These are phyloP conservation scores for Phtheirospermum japonicum DNA, from an alignment of 257 asterid genomes.

Conservation along the genomic window DNA sequence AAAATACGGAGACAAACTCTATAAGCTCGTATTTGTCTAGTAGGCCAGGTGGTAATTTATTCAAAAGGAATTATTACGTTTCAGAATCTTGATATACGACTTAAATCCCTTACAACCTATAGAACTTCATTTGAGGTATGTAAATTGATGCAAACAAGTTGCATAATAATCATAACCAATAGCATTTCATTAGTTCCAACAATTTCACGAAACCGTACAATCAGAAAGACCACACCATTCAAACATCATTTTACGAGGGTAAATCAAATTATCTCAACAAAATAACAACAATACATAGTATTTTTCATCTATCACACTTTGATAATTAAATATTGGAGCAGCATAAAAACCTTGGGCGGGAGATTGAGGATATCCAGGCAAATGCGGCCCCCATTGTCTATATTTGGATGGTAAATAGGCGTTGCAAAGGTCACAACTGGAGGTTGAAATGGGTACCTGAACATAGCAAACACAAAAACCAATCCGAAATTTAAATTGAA, in stretches of 20 bases:
- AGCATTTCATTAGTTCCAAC: neutral
- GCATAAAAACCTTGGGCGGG: conserved; percentile 96
- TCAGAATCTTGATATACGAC: conserved; percentile 3
- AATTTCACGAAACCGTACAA: neutral
- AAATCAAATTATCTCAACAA: neutral
- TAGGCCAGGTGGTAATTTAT: neutral
- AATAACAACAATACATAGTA: neutral
- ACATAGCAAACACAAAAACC: conserved; percentile 15
- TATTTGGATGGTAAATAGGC: conserved; percentile 82
- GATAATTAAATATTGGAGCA: too few relatives aligned
- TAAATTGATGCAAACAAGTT: neutral
- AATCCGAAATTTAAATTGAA: neutral
- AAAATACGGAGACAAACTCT: neutral
- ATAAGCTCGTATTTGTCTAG: neutral
- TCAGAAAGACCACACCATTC: neutral
- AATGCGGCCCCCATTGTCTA: conserved; percentile 90
- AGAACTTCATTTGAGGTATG: neutral
- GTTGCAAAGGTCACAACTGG: conserved; percentile 75
- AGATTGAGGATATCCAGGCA: conserved; percentile 91
- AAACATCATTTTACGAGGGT: neutral
- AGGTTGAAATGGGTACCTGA: conserved; percentile 89
- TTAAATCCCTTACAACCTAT: conserved; percentile 2
- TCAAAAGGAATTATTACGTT: neutral
- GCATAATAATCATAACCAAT: neutral
- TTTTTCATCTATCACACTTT: too few relatives aligned